A percentile compares a stretch with the other conserved stretches of the same genome.
phyloP scores from a whole-genome alignment of 2,329 filamentous ascomycete genomes.

The Trichoderma gracile region DNA sequence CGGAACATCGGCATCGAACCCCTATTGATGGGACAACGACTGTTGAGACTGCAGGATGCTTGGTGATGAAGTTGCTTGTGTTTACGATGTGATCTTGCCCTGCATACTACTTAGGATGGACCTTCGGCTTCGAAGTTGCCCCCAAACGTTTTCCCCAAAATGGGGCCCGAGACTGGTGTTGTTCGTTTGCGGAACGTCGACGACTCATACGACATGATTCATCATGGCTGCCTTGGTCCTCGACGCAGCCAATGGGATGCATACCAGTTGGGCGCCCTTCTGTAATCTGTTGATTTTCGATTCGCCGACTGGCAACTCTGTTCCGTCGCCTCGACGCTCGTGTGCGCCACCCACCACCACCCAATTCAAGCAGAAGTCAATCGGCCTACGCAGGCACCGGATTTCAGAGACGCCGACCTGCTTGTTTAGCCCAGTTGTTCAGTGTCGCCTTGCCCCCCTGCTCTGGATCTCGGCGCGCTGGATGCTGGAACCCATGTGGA shows the following conservation, averaged over 20 bases:
- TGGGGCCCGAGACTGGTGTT: background rate
- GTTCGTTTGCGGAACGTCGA: too few species aligned
- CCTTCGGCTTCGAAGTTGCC: background rate
- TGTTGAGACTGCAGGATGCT: background rate
- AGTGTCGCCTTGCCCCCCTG: background rate
- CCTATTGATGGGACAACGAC: background rate
- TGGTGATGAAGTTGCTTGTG: background rate
- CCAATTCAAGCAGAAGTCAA: background rate
- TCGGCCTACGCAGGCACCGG: conserved; percentile 13
- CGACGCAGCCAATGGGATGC: conserved; percentile 6
- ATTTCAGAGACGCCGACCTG: conserved; percentile 17
- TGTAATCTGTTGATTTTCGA: background rate
- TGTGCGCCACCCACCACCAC: conserved; percentile 11
- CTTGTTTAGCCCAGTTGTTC: conserved; percentile 10
- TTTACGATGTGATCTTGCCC: background rate
- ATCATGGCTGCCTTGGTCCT: background rate
- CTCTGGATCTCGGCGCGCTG: background rate
- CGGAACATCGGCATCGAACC: conserved; percentile 6
- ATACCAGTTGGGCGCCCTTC: background rate
- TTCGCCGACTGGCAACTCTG: background rate
- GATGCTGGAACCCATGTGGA: conserved; percentile 4
- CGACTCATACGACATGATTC: conserved; percentile 1
- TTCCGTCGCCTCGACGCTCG: background rate
- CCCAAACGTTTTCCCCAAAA: background rate
- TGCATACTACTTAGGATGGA: background rate